These are phyloP conservation scores for Combretum micranthum DNA, from an alignment of 345 rosid genomes.

Conservation along the genomic window DNA sequence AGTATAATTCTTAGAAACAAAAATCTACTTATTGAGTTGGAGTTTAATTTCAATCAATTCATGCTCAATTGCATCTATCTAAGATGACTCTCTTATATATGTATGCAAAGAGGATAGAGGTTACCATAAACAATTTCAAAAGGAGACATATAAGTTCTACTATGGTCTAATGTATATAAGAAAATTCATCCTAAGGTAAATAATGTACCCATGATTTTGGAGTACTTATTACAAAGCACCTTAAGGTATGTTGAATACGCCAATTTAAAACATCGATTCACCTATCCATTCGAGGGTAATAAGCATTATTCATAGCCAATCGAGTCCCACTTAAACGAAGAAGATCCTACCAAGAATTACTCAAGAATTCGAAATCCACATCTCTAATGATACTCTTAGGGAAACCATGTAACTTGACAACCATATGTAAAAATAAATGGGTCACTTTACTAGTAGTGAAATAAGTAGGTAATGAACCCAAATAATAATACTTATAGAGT, in stretches of 20 bases:
- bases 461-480: neutral
- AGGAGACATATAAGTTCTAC: neutral
- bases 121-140: slow-evolving; percentile 3
- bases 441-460: neutral
- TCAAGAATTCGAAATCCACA: neutral
- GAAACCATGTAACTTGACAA: slow-evolving; percentile 5
- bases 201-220: neutral
- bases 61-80: too few species aligned
- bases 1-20: too few species aligned
- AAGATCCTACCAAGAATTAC: slow-evolving; percentile 3
- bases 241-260: neutral
- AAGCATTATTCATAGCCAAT: too few species aligned
- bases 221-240: neutral
- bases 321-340: slow-evolving; percentile 1
- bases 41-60: too few species aligned
- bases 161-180: slow-evolving; percentile 2
- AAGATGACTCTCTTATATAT: too few species aligned
- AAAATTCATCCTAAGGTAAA: slow-evolving; percentile 2
- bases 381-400: slow-evolving; percentile 2
- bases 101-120: too few species aligned
- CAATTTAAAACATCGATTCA: slow-evolving; percentile 2
- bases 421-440: neutral
- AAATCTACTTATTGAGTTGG: too few species aligned
- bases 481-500: slow-evolving; percentile 9
- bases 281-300: too few species aligned